Evolutionary conservation across 1,284 basidiomycete species (phyloP).

Genomic region (Irpex lacteus): DNA sequence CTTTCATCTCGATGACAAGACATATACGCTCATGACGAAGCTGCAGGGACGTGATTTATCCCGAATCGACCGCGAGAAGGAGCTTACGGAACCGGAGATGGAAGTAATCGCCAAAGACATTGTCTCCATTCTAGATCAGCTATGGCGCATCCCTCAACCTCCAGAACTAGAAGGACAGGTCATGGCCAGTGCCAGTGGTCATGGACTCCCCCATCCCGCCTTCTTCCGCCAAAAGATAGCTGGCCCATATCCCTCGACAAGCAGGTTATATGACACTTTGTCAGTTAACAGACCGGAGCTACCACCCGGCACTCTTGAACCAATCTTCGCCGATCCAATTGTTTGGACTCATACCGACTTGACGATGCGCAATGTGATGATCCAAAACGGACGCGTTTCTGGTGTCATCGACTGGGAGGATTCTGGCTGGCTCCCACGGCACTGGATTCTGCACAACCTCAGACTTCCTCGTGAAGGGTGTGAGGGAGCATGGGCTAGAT

Average conservation of each 20-base stretch:
- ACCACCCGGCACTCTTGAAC: not conserved
- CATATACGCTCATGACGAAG: slow-evolving; percentile 23
- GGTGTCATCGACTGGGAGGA: slow-evolving; percentile 28
- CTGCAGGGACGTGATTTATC: slow-evolving; percentile 16
- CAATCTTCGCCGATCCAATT: slow-evolving; percentile 17
- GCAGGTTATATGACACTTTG: slow-evolving; percentile 17
- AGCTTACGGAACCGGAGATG: slow-evolving; percentile 3
- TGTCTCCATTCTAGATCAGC: slow-evolving; percentile 11
- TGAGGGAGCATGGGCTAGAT: slow-evolving; percentile 3
- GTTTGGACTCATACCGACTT: slow-evolving; percentile 23
- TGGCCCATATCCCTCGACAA: slow-evolving; percentile 20
- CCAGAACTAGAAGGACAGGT: slow-evolving; percentile 14
- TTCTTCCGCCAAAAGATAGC: slow-evolving; percentile 13
- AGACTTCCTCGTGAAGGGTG: slow-evolving; percentile 6
- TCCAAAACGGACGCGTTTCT: slow-evolving; percentile 20
- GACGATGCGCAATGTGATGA: slow-evolving; percentile 21
- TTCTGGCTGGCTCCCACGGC: slow-evolving; percentile 22
- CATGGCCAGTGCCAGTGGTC: slow-evolving; percentile 23
- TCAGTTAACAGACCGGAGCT: not conserved
- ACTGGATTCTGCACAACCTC: slow-evolving; percentile 11
- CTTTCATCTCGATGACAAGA: slow-evolving; percentile 13
- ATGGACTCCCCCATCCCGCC: slow-evolving; percentile 21
- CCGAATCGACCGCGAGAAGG: not conserved
- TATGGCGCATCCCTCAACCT: slow-evolving; percentile 19
- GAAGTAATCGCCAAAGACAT: slow-evolving; percentile 16